Evolutionary conservation across 1,284 basidiomycete species (phyloP), one percentile per base, ranked within the genome.

Genomic region (Omphalotus olearius): DNA sequence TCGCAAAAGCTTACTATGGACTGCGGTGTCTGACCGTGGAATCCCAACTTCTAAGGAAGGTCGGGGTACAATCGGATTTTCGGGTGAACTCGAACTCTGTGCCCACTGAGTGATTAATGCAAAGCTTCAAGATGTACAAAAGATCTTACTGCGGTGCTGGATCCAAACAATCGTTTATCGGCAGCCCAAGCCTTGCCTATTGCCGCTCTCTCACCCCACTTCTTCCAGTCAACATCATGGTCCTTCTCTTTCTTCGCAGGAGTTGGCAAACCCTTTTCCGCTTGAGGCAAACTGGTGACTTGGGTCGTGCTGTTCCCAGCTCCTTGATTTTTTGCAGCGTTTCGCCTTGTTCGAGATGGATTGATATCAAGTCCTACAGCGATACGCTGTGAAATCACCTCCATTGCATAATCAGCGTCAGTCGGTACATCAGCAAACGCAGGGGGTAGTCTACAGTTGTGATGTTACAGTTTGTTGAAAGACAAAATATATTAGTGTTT

Each of bases 391-490:
- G 82, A 76, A 35, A 87, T 85, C 9, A 87, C 60, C 30, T 82
- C 75, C 78, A 86, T 85, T 1, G 85, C 83, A 59, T 82, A 75
- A 50, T 87, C 82, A 1, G 79, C 74, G 60, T 88, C 83, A 4
- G 82, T 85, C 0, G 83, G 83, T 5, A 76, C 75, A 53, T 79
- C 72, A 23, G 58, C 57, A 43, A 86, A 71, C 3, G 71, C 66
- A 4, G 72, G 68, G 11, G 79, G 79, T 14, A 83, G 50, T 26
- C 78, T 79, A 35, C 6, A 4, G 54, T 37, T 9, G 23, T 23
- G 23, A 2, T 47, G 54, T 45, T 16, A 23, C 44, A 23, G 26
- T 26, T 14, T 37, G 10, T 17, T 33, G 4, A 11, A n/a, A 13
- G 16, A 38, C 14, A 18, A 7, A 13, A 16, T 16, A 10, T 16